phyloP scores from a whole-genome alignment of 805 yeast genomes.

The Candida ortonii region DNA sequence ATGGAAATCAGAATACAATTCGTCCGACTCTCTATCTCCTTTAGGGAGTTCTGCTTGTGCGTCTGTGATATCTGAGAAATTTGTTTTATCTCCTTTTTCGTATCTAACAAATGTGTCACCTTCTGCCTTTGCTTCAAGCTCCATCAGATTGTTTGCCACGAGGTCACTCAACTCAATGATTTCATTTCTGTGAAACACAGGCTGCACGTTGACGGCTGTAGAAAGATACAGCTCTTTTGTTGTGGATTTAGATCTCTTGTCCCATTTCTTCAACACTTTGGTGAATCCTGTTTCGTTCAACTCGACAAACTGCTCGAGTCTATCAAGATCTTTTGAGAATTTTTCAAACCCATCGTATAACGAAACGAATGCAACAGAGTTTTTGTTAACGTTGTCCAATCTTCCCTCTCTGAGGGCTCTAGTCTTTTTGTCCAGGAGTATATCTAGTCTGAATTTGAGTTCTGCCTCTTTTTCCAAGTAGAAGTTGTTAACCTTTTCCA shows the following conservation, averaged over 20 bases:
- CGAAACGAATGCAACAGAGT: slow-evolving; percentile 75
- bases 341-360: slow-evolving; percentile 86
- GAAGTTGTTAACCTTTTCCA: slow-evolving; percentile 92
- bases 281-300: slow-evolving; percentile 94
- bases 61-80: neutral
- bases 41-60: slow-evolving; percentile 4
- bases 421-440: slow-evolving; percentile 66
- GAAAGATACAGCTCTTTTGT: slow-evolving; percentile 89
- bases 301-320: slow-evolving; percentile 91
- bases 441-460: slow-evolving; percentile 72
- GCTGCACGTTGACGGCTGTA: slow-evolving; percentile 94
- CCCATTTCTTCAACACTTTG: slow-evolving; percentile 97
- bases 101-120: slow-evolving; percentile 33
- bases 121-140: slow-evolving; percentile 67
- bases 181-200: slow-evolving; percentile 88
- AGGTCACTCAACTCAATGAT: slow-evolving; percentile 81
- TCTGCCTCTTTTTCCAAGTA: slow-evolving; percentile 90
- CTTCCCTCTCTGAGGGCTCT: slow-evolving; percentile 40
- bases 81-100: slow-evolving; percentile 15
- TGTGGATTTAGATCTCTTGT: slow-evolving; percentile 90
- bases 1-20: slow-evolving; percentile 65
- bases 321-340: slow-evolving; percentile 81
- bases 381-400: slow-evolving; percentile 46
- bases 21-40: slow-evolving; percentile 51
- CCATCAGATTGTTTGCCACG: slow-evolving; percentile 63